A percentile compares a stretch with the other conserved stretches of the same genome.
Conservation (phyloP, 177 flowering plant species). For the Tripterygium wilfordii region DNA sequence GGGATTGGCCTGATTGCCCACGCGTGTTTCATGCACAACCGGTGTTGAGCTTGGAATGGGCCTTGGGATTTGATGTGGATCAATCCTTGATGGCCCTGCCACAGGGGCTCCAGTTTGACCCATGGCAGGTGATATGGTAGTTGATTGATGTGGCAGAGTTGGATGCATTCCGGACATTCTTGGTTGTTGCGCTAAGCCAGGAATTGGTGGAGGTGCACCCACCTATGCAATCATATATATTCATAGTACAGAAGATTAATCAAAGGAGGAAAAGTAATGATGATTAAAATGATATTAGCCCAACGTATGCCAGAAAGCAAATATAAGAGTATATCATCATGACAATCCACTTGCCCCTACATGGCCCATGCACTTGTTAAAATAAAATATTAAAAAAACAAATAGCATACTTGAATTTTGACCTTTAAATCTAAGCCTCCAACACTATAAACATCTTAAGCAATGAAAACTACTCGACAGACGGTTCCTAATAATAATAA, state of each 20-base stretch:
- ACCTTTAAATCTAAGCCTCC: no score
- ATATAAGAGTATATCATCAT: no score
- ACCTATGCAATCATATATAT: conserved; percentile 28
- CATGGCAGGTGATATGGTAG: conserved; percentile 48
- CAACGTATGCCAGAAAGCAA: no score
- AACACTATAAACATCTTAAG: no score
- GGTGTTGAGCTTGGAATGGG: conserved; percentile 63
- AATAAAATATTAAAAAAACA: no score
- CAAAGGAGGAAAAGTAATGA: no score
- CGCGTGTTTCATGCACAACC: conserved; percentile 73
- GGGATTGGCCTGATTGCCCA: conserved; percentile 68
- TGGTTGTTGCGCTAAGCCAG: conserved; percentile 58
- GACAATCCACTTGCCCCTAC: no score
- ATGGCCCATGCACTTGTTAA: no score
- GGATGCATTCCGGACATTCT: conserved; percentile 80
- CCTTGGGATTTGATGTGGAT: conserved; percentile 95
- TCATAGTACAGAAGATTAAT: conserved; percentile 9
- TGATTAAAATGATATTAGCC: no score
- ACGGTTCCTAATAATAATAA: no score
- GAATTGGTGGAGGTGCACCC: conserved; percentile 35
- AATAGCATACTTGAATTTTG: no score
- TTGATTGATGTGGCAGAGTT: conserved; percentile 54
- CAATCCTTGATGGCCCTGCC: conserved; percentile 73
- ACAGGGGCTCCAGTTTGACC: conserved; percentile 54
- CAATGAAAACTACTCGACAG: no score